phyloP scores from a whole-genome alignment of 2,329 filamentous ascomycete species.

The Biscogniauxia mediterranea region DNA sequence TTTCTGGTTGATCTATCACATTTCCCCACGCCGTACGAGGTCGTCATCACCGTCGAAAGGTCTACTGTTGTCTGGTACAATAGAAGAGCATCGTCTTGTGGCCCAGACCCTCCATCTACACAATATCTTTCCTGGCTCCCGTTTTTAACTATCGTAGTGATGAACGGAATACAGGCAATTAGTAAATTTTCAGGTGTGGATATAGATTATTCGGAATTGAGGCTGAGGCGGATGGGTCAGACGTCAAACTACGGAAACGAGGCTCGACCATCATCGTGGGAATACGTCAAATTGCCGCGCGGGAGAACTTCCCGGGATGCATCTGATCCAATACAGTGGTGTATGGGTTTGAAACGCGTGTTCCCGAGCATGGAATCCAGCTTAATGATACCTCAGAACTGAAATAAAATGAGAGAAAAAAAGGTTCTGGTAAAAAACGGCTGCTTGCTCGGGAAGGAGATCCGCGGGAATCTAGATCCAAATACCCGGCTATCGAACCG shows the following conservation, averaged over 20 bases:
- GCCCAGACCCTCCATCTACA: background rate
- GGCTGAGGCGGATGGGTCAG: background rate
- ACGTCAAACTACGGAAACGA: background rate
- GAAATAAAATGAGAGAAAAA: background rate
- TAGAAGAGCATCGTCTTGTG: background rate
- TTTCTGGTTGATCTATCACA: constrained; percentile 25
- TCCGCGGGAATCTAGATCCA: constrained; percentile 3
- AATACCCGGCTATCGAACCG: constrained; percentile 9
- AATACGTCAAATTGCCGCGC: background rate
- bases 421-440: constrained; percentile 7
- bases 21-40: constrained; percentile 14
- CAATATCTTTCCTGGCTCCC: background rate
- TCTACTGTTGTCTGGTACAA: constrained; percentile 8
- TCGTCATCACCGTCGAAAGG: constrained; percentile 7
- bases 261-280: background rate
- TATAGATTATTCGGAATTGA: background rate
- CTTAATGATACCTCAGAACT: constrained; percentile 8
- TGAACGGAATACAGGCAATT: background rate
- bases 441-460: constrained; percentile 12
- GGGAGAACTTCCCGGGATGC: background rate
- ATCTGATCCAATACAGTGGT: background rate
- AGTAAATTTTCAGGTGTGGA: background rate
- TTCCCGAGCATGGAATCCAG: constrained; percentile 5
- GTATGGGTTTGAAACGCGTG: constrained; percentile 10
- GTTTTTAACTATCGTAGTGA: background rate